These are phyloP conservation scores for Ailanthus altissimus DNA, from an alignment of 345 rosid genomes.

Conservation along the genomic window DNA sequence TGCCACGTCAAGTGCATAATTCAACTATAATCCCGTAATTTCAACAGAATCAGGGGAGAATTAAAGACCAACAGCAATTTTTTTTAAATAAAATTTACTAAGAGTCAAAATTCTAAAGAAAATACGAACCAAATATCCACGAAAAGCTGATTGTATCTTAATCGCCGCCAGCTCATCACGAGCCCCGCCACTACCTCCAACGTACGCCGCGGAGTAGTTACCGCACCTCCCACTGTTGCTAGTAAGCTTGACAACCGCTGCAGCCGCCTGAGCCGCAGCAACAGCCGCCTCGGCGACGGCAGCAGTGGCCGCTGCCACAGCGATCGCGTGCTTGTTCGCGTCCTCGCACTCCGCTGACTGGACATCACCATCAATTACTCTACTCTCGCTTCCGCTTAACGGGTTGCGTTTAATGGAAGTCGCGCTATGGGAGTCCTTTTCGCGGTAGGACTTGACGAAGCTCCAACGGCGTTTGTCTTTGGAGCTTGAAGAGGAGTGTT, in stretches of 20 bases:
- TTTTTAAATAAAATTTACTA: neutral
- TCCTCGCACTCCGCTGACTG: conserved; percentile 13
- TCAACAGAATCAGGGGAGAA: conserved; percentile 1
- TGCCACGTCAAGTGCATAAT: neutral
- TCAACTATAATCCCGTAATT: conserved; percentile 10
- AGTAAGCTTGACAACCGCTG: conserved; percentile 68
- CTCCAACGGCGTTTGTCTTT: conserved; percentile 83
- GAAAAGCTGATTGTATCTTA: conserved; percentile 80
- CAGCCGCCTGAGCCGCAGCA: conserved; percentile 77
- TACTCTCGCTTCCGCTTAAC: neutral
- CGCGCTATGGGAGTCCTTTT: conserved; percentile 23
- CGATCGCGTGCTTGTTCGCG: conserved; percentile 60
- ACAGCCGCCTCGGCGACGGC: conserved; percentile 81
- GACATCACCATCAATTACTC: neutral
- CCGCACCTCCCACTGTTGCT: conserved; percentile 68
- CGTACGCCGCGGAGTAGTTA: conserved; percentile 30
- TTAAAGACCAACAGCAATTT: neutral
- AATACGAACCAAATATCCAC: conserved; percentile 80
- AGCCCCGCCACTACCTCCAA: conserved; percentile 28
- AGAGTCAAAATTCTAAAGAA: neutral
- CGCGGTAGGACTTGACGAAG: conserved; percentile 75
- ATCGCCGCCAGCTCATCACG: conserved; percentile 57
- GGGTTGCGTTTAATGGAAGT: conserved; percentile 1
- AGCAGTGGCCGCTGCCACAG: conserved; percentile 81
- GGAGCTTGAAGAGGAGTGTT: conserved; percentile 17